Conservation (phyloP, 1,284 basidiomycete species). For the Neonothopanus nambi region DNA sequence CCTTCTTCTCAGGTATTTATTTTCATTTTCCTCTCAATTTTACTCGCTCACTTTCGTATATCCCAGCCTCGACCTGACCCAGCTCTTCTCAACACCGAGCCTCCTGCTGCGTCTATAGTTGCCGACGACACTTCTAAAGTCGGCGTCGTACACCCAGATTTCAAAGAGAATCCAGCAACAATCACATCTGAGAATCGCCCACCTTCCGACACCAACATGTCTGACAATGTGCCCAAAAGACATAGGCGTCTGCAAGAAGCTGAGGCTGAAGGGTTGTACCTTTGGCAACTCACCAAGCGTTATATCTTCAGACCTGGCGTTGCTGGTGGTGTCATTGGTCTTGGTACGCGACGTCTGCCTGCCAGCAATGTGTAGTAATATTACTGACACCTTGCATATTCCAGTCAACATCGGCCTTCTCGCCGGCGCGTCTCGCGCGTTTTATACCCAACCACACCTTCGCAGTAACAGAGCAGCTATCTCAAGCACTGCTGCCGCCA, state of each 20-base stretch:
- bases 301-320: slow-evolving; percentile 68
- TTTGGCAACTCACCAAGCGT: slow-evolving; percentile 61
- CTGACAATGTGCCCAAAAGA: slow-evolving; percentile 21
- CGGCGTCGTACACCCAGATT: slow-evolving; percentile 51
- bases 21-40: not conserved
- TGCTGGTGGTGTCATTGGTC: slow-evolving; percentile 71
- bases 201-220: slow-evolving; percentile 11
- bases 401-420: slow-evolving; percentile 75
- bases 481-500: slow-evolving; percentile 51
- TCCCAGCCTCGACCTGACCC: slow-evolving; percentile 64
- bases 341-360: slow-evolving; percentile 27
- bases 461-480: slow-evolving; percentile 61
- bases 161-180: slow-evolving; percentile 49
- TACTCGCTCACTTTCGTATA: not conserved
- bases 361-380: not conserved
- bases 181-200: slow-evolving; percentile 31
- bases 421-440: slow-evolving; percentile 60
- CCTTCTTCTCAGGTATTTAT: slow-evolving; percentile 32
- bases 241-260: slow-evolving; percentile 45
- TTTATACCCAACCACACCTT: slow-evolving; percentile 67
- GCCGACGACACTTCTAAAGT: slow-evolving; percentile 56
- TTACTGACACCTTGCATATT: not conserved
- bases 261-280: slow-evolving; percentile 51
- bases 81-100: slow-evolving; percentile 58
- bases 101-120: slow-evolving; percentile 37